phyloP scores from a whole-genome alignment of 2,329 filamentous ascomycete genomes.

The Exophiala oligosperma region DNA sequence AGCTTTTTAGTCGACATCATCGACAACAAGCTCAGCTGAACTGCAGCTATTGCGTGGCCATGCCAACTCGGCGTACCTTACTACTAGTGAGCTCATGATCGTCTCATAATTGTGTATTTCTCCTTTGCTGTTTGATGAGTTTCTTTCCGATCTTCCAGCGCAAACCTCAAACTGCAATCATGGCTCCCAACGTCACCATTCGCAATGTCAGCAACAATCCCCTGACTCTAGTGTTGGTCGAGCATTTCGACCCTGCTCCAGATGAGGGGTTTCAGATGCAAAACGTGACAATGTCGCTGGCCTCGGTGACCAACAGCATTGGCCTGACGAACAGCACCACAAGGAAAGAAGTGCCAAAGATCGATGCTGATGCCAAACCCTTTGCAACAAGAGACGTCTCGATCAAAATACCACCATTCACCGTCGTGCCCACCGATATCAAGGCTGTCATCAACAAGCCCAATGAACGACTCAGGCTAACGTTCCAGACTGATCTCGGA shows the following conservation, averaged over 20 bases:
- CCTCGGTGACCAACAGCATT: constrained; percentile 49
- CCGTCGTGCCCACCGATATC: constrained; percentile 63
- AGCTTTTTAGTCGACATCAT: not conserved
- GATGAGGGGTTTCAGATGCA: constrained; percentile 31
- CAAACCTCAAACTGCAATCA: constrained; percentile 18
- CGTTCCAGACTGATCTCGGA: constrained; percentile 62
- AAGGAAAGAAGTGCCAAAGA: constrained; percentile 42
- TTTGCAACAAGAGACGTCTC: constrained; percentile 64
- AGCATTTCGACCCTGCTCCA: constrained; percentile 64
- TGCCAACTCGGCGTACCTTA: too few species aligned
- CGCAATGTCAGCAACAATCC: constrained; percentile 77
- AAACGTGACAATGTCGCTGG: constrained; percentile 36
- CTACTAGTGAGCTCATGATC: not conserved
- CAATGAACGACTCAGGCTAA: constrained; percentile 71
- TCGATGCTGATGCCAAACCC: constrained; percentile 58
- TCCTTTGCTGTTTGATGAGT: not conserved
- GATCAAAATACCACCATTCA: constrained; percentile 68
- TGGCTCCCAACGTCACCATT: constrained; percentile 61
- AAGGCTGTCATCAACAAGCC: constrained; percentile 55
- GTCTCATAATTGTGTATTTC: not conserved
- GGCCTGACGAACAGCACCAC: constrained; percentile 46
- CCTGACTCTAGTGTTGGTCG: constrained; percentile 70
- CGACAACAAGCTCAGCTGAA: not conserved
- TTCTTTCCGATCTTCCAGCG: not conserved
- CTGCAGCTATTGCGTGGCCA: not conserved